A percentile compares a stretch with the other conserved stretches of the same genome.
These are phyloP conservation scores for Jasminum sambac DNA, from an alignment of 257 asterid genomes.

Conservation along the genomic window DNA sequence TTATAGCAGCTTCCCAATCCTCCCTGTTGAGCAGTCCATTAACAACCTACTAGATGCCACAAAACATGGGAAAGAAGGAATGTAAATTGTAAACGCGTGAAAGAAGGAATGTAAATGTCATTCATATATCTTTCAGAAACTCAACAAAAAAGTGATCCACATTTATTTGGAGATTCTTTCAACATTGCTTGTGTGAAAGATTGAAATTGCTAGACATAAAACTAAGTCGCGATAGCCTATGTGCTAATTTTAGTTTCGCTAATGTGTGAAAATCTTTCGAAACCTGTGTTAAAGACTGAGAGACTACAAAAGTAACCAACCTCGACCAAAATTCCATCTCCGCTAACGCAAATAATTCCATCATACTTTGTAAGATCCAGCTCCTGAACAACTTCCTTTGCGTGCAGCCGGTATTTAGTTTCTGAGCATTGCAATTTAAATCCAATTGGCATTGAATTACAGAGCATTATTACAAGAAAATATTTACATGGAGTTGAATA, in stretches of 20 bases:
- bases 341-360: constrained; percentile 92
- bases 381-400: constrained; percentile 70
- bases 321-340: constrained; percentile 95
- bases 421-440: constrained; percentile 44
- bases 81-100: constrained; percentile 24
- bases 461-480: neutral
- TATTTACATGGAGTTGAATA: neutral
- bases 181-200: too few species aligned
- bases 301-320: constrained; percentile 39
- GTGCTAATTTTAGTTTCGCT: constrained; percentile 2
- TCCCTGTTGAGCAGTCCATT: constrained; percentile 90
- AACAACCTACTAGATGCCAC: constrained; percentile 69
- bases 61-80: constrained; percentile 28
- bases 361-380: constrained; percentile 70
- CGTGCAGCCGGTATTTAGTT: constrained; percentile 73
- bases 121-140: constrained; percentile 6
- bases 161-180: neutral
- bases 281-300: neutral
- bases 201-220: neutral
- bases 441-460: constrained; percentile 18
- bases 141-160: neutral
- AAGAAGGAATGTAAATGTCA: constrained; percentile 30
- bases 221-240: neutral
- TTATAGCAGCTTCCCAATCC: constrained; percentile 81
- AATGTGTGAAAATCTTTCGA: neutral